Base-by-base conservation (phyloP, 2,329 filamentous ascomycete species). In the Paracoccidioides brasiliensis region DNA sequence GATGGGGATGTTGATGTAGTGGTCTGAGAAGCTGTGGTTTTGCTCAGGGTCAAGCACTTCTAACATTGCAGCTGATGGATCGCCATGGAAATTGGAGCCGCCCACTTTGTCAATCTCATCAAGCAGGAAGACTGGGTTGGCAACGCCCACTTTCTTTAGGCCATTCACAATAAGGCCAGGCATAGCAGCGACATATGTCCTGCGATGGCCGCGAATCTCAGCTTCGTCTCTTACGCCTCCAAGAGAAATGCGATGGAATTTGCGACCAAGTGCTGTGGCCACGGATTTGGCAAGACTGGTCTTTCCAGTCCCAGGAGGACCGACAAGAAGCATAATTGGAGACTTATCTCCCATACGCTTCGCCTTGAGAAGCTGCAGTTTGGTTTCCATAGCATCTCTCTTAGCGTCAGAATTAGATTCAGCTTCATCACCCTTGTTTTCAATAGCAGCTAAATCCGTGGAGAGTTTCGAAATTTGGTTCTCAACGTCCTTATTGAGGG, bases 131-230 rank as follows among this genome's bases (percentile, higher is more conserved):
- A 98, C 91, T 0, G 93, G 93, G 67, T 98, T 98, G 2, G 89
- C 83, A 22, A 97, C 91, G 49, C 90, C 91, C 37, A 94, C 91
- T 74, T 97, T 98, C 74, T 93, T 90, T 55, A 98, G 70, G 0
- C 91, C 93, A 68, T 90, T 90, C 35, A 97, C 90, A 57, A 98
- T 86, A 55, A 97, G 77, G 54, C 93, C 93, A 8, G 93, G 93
- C 91, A 98, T 96, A n/a, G 93, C 93, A 28, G 93, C 93, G 57
- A 98, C 93, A 67, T 98, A 98, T 0, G 93, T 98, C 63, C 93
- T 80, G 55, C 93, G 81, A 71, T 98, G 93, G 8, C 93, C 93
- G 57, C 93, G 82, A 58, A 98, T 97, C 73, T 98, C 93, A 14
- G 93, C 93, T 70, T 98, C 93, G 65, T 98, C 93, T 55, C 93